Conservation (phyloP, 1,284 basidiomycete species). For the Golubevia pallescens region DNA sequence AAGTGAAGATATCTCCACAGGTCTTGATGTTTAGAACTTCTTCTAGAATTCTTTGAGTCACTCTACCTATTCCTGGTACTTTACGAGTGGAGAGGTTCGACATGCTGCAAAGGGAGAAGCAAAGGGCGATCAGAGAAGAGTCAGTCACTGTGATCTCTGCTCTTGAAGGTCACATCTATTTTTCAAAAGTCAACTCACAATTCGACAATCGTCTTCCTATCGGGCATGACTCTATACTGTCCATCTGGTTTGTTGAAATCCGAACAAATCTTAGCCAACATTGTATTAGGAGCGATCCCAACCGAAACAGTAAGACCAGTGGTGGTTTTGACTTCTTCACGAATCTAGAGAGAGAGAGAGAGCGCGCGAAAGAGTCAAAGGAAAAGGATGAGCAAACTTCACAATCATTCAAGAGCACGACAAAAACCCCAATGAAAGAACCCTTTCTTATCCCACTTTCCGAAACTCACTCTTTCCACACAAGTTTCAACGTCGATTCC, state of each 20-base stretch:
- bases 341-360: constrained; percentile 18
- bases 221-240: constrained; percentile 37
- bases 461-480: constrained; percentile 7
- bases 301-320: constrained; percentile 57
- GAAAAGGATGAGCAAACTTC: too few species aligned
- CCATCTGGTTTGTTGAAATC: constrained; percentile 47
- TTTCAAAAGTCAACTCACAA: constrained; percentile 19
- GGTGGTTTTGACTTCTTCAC: constrained; percentile 31
- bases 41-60: constrained; percentile 54
- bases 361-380: too few species aligned
- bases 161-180: too few species aligned
- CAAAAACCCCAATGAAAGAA: too few species aligned
- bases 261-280: constrained; percentile 57
- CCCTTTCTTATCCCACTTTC: neutral
- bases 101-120: constrained; percentile 26
- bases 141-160: too few species aligned
- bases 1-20: constrained; percentile 53
- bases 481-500: constrained; percentile 33
- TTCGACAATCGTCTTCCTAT: constrained; percentile 33
- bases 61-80: constrained; percentile 56
- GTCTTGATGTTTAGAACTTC: constrained; percentile 37
- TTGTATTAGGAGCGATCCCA: constrained; percentile 59
- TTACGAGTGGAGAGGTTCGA: constrained; percentile 45
- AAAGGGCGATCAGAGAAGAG: too few species aligned
- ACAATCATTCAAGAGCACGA: too few species aligned